These are phyloP conservation scores for Alternaria arborescens DNA, from an alignment of 2,329 filamentous ascomycete species.

Conservation along the genomic window DNA sequence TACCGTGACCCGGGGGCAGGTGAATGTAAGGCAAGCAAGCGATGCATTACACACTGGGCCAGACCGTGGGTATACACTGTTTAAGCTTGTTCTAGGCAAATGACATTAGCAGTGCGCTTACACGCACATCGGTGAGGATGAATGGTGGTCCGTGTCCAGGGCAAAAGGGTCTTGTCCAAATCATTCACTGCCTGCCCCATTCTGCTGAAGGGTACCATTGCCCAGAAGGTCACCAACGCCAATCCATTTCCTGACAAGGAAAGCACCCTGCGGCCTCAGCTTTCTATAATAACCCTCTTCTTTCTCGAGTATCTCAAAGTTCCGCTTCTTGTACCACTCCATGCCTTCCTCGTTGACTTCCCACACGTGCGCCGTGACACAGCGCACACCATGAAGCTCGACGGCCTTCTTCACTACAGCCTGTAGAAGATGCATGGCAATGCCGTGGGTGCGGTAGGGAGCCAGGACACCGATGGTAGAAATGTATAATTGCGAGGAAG, in stretches of 20 bases:
- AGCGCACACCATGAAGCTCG: slow-evolving; percentile 59
- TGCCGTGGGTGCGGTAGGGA: slow-evolving; percentile 65
- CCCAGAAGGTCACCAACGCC: slow-evolving; percentile 46
- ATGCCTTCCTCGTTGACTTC: slow-evolving; percentile 68
- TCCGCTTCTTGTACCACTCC: slow-evolving; percentile 67
- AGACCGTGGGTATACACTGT: neutral
- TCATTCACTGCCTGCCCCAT: slow-evolving; percentile 9
- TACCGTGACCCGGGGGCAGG: slow-evolving; percentile 16
- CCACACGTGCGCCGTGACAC: slow-evolving; percentile 70
- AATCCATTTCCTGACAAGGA: slow-evolving; percentile 59
- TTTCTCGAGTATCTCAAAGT: slow-evolving; percentile 62
- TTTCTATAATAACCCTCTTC: slow-evolving; percentile 68
- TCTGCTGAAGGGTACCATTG: slow-evolving; percentile 4
- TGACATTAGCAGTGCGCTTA: neutral
- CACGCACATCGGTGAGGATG: neutral
- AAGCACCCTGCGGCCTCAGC: slow-evolving; percentile 64
- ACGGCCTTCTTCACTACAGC: slow-evolving; percentile 57
- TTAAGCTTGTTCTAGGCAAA: neutral
- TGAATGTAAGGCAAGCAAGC: slow-evolving; percentile 14
- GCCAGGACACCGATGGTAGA: slow-evolving; percentile 68
- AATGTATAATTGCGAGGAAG: slow-evolving; percentile 63
- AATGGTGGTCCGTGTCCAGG: neutral
- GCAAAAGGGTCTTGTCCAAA: neutral
- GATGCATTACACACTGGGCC: neutral
- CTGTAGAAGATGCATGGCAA: slow-evolving; percentile 64